Evolutionary conservation across 2,329 filamentous ascomycete genomes (phyloP).

Genomic region (Cyphellophora europaea): DNA sequence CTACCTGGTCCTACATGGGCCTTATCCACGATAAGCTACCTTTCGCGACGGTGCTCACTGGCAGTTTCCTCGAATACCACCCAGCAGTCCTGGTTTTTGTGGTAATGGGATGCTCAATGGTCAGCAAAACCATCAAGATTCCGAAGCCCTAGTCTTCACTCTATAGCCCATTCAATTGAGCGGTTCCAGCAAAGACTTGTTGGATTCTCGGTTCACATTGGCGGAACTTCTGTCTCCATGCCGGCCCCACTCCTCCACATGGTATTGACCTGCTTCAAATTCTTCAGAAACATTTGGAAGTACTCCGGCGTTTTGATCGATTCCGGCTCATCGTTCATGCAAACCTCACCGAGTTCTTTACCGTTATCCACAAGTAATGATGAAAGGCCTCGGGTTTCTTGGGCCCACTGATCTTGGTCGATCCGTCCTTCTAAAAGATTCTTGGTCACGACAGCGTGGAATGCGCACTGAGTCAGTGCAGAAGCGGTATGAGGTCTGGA

Average conservation of each 20-base stretch:
- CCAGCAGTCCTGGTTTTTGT: slow-evolving; percentile 73
- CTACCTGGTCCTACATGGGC: slow-evolving; percentile 73
- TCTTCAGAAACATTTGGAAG: no score
- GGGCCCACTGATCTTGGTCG: slow-evolving; percentile 9
- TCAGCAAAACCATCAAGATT: slow-evolving; percentile 88
- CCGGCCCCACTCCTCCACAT: no score
- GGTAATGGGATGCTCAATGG: slow-evolving; percentile 87
- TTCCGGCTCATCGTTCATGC: no score
- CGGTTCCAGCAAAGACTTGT: no score
- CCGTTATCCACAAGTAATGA: background rate
- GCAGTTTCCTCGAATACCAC: slow-evolving; percentile 70
- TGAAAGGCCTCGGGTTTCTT: slow-evolving; percentile 2
- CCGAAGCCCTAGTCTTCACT: slow-evolving; percentile 59
- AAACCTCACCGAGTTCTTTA: background rate
- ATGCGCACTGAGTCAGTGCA: slow-evolving; percentile 30
- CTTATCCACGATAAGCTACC: slow-evolving; percentile 76
- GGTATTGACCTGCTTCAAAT: no score
- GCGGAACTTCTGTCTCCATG: no score
- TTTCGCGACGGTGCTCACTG: slow-evolving; percentile 57
- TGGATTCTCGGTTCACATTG: no score
- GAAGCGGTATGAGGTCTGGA: slow-evolving; percentile 32
- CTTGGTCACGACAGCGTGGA: slow-evolving; percentile 16
- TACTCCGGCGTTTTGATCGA: no score
- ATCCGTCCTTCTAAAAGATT: slow-evolving; percentile 11
- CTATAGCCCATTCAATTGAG: no score